Evolutionary conservation across 768 basidiomycete genomes (phyloP), one percentile per base, ranked within the genome.

Genomic region (Xanthoconium stramineum): DNA sequence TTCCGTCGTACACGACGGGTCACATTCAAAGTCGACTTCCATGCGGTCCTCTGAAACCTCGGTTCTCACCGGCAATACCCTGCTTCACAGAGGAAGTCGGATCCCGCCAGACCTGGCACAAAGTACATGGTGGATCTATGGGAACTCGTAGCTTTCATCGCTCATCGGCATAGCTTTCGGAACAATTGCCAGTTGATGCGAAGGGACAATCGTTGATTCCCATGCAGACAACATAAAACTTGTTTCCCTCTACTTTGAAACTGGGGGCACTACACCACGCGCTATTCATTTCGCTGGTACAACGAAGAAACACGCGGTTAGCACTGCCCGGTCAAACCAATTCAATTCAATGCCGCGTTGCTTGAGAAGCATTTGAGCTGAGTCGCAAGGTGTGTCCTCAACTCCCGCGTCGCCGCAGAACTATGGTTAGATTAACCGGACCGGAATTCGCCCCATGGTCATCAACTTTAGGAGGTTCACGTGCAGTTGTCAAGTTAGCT

Each of bases 11-110:
- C 43, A 42, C 7, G 38, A 39, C 52, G 13, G 33, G 33, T 49
- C 30, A 38, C 20, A 39, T 52, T 52, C 30, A 28, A 50, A 48
- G 44, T 53, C 33, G 19, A 24, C 30, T 43, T 49, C 43, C 60
- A 35, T 54, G 64, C 36, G 46, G 35, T 37, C 28, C 46, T 17
- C 40, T 49, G 45, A 43, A 44, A 9, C 28, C 47, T 32, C 38
- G 38, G 47, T 60, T 56, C 56, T 54, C 52, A 49, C 30, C 60
- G 36, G 50, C 40, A 29, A 39, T 36, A 45, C 52, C 24, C 52
- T 47, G 39, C 13, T 45, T 17, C 19, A 6, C 50, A 39, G 35
- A 40, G 52, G 52, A 43, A 42, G n/a, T 47, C 12, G 39, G 13
- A 12, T 52, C 19, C 29, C 35, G 35, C 33, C 33, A 5, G 33